phyloP scores from a whole-genome alignment of 352 stramenopile genomes.

The Thalassiosira mediterranea region DNA sequence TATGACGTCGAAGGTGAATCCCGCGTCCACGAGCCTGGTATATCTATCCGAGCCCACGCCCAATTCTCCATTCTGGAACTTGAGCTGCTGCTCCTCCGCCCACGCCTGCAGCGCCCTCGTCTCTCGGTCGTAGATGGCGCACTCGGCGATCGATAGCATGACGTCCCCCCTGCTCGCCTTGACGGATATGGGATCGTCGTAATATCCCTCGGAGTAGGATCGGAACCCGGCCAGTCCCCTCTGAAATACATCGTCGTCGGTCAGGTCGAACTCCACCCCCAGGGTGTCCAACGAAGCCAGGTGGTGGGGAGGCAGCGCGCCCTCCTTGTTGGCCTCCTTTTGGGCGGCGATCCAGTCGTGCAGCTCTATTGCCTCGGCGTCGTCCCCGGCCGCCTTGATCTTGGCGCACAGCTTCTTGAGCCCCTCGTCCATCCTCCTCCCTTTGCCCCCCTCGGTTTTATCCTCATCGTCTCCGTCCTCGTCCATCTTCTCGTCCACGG shows the following conservation, averaged over 20 bases:
- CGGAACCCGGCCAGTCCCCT: neutral
- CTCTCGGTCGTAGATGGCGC: neutral
- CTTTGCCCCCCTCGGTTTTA: neutral
- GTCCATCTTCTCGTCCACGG: no score
- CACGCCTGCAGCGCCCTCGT: neutral
- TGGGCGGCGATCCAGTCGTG: neutral
- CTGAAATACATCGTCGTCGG: constrained; percentile 12
- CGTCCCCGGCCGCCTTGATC: neutral
- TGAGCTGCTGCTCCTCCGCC: neutral
- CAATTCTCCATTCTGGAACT: neutral
- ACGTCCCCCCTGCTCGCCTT: constrained; percentile 5
- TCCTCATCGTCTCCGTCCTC: neutral
- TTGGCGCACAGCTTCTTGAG: neutral
- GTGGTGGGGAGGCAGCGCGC: neutral
- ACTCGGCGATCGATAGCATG: constrained; percentile 1
- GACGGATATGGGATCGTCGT: constrained; percentile 11
- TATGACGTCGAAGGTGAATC: constrained; percentile 20
- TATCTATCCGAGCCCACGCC: neutral
- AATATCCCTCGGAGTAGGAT: constrained; percentile 8
- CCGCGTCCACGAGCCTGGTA: constrained; percentile 6
- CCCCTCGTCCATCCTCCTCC: neutral
- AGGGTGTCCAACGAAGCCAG: neutral
- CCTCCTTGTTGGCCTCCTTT: neutral
- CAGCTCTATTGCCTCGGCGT: neutral
- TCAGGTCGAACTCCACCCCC: neutral